Conservation (phyloP, 2,329 filamentous ascomycete species). For the Aspergillus pseudoterreus region DNA sequence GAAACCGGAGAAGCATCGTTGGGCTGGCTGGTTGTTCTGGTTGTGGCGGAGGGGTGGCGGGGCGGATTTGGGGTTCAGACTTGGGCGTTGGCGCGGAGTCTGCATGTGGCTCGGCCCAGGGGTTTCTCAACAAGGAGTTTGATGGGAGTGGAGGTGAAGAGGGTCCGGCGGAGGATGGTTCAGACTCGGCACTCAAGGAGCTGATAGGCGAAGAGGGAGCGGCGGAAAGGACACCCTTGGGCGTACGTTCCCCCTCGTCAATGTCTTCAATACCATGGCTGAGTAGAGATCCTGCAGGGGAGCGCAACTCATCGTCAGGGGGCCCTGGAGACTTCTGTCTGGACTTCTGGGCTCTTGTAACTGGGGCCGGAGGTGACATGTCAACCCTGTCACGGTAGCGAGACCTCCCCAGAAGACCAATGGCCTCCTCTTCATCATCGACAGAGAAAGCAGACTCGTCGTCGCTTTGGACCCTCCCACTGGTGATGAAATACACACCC, state of each 20-base stretch:
- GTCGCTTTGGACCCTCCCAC: slow-evolving; percentile 61
- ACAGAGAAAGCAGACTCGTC: slow-evolving; percentile 64
- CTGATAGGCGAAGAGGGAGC: slow-evolving; percentile 28
- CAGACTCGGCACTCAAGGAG: slow-evolving; percentile 31
- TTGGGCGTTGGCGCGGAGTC: slow-evolving; percentile 11
- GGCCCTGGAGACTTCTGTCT: slow-evolving; percentile 11
- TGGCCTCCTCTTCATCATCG: slow-evolving; percentile 57
- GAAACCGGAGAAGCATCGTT: slow-evolving; percentile 37
- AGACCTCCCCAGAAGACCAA: slow-evolving; percentile 38
- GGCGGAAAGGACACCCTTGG: slow-evolving; percentile 30
- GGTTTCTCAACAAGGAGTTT: slow-evolving; percentile 34
- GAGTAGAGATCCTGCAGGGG: slow-evolving; percentile 31
- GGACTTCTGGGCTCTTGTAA: slow-evolving; percentile 15
- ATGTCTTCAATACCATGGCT: slow-evolving; percentile 30
- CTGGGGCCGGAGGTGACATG: slow-evolving; percentile 22
- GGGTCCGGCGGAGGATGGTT: slow-evolving; percentile 20
- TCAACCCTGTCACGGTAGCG: slow-evolving; percentile 34
- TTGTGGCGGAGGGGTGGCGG: slow-evolving; percentile 25
- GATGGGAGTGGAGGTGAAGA: slow-evolving; percentile 29
- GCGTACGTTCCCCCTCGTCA: slow-evolving; percentile 31
- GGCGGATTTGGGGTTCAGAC: slow-evolving; percentile 23
- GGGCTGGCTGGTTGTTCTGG: slow-evolving; percentile 20
- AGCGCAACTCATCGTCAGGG: slow-evolving; percentile 19
- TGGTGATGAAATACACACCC: slow-evolving; percentile 96
- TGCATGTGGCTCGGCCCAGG: slow-evolving; percentile 32